Evolutionary conservation across 768 basidiomycete species (phyloP), one percentile per base, ranked within the genome.

Genomic region (Boletales sp.): DNA sequence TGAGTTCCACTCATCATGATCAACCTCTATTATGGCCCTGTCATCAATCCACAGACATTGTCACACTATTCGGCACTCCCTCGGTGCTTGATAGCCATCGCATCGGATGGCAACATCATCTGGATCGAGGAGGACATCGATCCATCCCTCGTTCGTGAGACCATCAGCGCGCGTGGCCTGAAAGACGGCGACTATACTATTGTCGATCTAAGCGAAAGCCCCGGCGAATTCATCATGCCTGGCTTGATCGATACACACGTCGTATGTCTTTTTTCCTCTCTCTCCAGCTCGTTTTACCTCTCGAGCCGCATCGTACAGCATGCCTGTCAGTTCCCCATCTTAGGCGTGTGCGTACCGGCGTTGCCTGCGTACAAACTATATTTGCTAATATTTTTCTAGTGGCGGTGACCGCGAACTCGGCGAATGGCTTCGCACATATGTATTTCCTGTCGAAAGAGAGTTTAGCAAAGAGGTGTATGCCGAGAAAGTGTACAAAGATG

Each of bases 221-320:
- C 74, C 3, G 81, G 81, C 15, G 74, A 84, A 55, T 94, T 93
- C 62, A 60, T 95, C 49, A 80, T 91, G 61, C 94, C 94, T 7
- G 94, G 94, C 4, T 82, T 95, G 64, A 73, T 94, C 47, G 94
- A 96, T 73, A 95, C 93, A 28, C 93, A 95, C 69, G 90, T 87
- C 32, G 93, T 93, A 62, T 62, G 86, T 28, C 66, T 30, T 17
- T 14, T 15, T 30, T 8, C 30, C 4, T 18, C 19, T 35, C 3
- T n/a, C 14, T 15, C 25, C 33, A 2, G 19, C 42, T 41, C 12
- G 15, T 1, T 44, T 51, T 51, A 51, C 28, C 47, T 40, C 28
- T 15, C 25, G 4, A 7, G 25, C 25, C 25, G 21, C 21, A 4
- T 21, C 28, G 41, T 17, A 28, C 44, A 73, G 68, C 70, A 69